Base-by-base conservation (phyloP, 2,329 filamentous ascomycete genomes). In the Penicillium janthinellum region DNA sequence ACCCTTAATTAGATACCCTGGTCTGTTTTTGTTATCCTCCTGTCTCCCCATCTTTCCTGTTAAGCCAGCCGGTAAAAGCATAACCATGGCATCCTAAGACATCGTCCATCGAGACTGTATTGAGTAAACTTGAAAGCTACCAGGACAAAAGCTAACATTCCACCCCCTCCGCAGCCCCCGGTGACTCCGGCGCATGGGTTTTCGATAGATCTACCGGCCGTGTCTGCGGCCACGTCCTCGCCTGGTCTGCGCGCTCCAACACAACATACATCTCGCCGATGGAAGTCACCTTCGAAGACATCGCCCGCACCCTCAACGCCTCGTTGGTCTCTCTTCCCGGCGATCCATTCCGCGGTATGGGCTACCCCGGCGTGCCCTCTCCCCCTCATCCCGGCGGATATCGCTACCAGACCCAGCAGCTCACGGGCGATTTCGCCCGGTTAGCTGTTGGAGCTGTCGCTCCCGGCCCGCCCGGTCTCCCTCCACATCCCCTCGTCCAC, bases 181-280 rank as follows among this genome's bases (percentile, higher is more conserved):
- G 94, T 17, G 94, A 98, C 73, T 94, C 90, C 6, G 94, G 94
- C 4, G 94, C 94, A 0, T 98, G 94, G 94, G 86, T 98, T 4
- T 87, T 97, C 15, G 90, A 94, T 67, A 89, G 90, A 58, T 83
- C 84, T 5, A 83, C 88, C n/a, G 92, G 92, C 1, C 85, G 88
- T 39, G 86, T 97, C 3, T 95, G 91, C 67, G 94, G 94, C 0
- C 94, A 97, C 69, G 91, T 98, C 0, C 82, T 98, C 12, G 94
- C 94, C 0, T 96, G 90, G 88, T 94, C 90, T 67, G 85, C 88
- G 63, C 86, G 88, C 62, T 94, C 90, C 71, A 86, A 86, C 44
- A 88, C 92, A 5, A 92, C 92, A 0, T 98, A 96, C 74, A 95
- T 98, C 62, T 95, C 92, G 62, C 94, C 94, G 0, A 98, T 98